These are phyloP conservation scores for Neofusicoccum sp. DNA, from an alignment of 2,329 filamentous ascomycete genomes.

Conservation along the genomic window DNA sequence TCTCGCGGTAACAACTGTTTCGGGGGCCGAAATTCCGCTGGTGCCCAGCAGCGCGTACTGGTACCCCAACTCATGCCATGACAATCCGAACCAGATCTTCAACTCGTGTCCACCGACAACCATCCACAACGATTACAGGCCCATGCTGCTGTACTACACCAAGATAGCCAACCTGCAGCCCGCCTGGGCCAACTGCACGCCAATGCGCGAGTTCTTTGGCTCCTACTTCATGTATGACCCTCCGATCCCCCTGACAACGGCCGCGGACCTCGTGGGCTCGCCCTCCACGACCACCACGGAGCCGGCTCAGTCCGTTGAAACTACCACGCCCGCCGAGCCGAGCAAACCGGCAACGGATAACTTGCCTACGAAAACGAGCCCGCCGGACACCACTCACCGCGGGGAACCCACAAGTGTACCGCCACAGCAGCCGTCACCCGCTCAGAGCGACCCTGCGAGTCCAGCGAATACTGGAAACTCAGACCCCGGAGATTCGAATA, in stretches of 20 bases:
- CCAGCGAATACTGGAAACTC: neutral
- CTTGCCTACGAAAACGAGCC: neutral
- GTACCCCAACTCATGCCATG: conserved; percentile 4
- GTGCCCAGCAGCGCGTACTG: conserved; percentile 13
- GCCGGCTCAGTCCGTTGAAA: neutral
- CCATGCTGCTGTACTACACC: neutral
- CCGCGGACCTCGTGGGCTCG: neutral
- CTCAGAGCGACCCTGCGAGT: neutral
- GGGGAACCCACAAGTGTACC: neutral
- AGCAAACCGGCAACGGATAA: neutral
- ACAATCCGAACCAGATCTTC: neutral
- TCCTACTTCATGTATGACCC: conserved; percentile 4
- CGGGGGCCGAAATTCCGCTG: neutral
- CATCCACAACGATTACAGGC: conserved; percentile 9
- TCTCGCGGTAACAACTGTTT: neutral
- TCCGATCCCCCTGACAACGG: neutral
- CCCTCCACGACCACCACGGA: neutral
- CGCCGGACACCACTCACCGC: neutral
- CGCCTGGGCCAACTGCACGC: neutral
- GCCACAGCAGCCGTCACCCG: neutral
- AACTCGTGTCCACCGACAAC: neutral
- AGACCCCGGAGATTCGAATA: too few species aligned
- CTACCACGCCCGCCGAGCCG: neutral
- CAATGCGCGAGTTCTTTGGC: neutral
- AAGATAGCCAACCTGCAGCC: conserved; percentile 3